Conservation (phyloP, 768 basidiomycete species). For the Boletus rubescentipes region DNA sequence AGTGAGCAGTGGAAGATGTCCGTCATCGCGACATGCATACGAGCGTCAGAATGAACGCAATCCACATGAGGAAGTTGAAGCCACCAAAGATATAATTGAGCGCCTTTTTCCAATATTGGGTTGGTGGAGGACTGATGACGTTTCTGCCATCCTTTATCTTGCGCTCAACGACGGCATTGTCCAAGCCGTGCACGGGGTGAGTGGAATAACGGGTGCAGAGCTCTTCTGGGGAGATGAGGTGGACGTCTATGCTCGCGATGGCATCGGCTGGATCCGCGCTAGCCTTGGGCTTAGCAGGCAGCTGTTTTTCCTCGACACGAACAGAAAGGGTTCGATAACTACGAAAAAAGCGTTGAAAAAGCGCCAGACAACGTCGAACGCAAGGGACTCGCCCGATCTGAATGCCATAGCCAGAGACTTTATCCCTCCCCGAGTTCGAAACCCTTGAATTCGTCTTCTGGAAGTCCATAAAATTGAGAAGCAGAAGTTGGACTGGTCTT, state of each 20-base stretch:
- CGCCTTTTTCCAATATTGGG: slow-evolving; percentile 48
- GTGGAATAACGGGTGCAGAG: slow-evolving; percentile 46
- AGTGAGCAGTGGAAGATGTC: not conserved
- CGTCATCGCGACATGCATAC: slow-evolving; percentile 22
- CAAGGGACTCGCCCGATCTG: slow-evolving; percentile 22
- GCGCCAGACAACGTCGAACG: not conserved
- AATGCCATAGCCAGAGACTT: slow-evolving; percentile 24
- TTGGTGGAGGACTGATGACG: slow-evolving; percentile 45
- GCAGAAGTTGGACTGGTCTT: not conserved
- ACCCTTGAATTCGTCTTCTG: slow-evolving; percentile 19
- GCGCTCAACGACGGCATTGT: slow-evolving; percentile 39
- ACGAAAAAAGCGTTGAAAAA: not conserved
- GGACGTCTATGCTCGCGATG: slow-evolving; percentile 48
- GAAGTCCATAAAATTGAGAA: slow-evolving; percentile 8
- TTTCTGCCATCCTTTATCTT: slow-evolving; percentile 41
- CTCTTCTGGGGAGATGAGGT: slow-evolving; percentile 41
- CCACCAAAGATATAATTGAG: slow-evolving; percentile 55
- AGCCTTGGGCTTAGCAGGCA: slow-evolving; percentile 15
- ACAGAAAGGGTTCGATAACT: slow-evolving; percentile 46
- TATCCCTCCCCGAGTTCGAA: slow-evolving; percentile 15
- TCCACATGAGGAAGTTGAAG: slow-evolving; percentile 55
- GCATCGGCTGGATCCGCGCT: slow-evolving; percentile 35
- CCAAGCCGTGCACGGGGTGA: slow-evolving; percentile 44
- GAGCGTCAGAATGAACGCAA: slow-evolving; percentile 46
- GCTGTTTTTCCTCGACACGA: slow-evolving; percentile 35